Evolutionary conservation across 2,329 filamentous ascomycete genomes (phyloP), one percentile per base, ranked within the genome.

Genomic region (Fusarium papillatum): DNA sequence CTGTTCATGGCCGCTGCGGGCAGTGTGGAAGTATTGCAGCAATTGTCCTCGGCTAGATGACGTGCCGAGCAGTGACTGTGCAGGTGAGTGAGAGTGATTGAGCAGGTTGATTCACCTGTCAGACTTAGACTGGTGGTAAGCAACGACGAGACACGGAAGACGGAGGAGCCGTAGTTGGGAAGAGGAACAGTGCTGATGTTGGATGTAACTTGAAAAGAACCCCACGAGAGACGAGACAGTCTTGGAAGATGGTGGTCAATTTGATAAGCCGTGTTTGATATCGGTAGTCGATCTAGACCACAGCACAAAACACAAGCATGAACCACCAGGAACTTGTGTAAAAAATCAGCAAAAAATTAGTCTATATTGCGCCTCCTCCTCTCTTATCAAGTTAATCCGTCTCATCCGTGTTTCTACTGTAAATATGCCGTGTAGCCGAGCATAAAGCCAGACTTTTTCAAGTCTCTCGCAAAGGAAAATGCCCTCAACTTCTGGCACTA

Each of bases 361-460:
- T 14, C 26, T 1, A 55, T 55, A 55, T n/a, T 55, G 26, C 17
- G 26, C 19, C 26, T 64, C 36, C 41, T 31, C n/a, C 26, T n/a
- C 19, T 57, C 22, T 24, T 19, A 29, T 14, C 53, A 22, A 55
- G 17, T 55, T 14, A 19, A 55, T 71, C 74, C 74, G 71, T 62
- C 17, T 46, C 64, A 75, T 72, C 74, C 74, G 73, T 38, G 38
- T 41, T 53, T 19, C 17, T 43, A 22, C n/a, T 24, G 9, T 62
- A 22, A 14, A 22, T 38, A 74, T 76, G 74, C 74, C 74, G 74
- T 17, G n/a, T 68, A 76, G 4, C 74, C 74, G 74, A 64, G 7
- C 14, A 16, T 67, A 29, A 46, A 36, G 29, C 26, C 9, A 59
- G 53, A 26, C 8, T 53, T 62, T n/a, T 7, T 36, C 39, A 34